phyloP scores from a whole-genome alignment of 2,329 filamentous ascomycete species.

The Clonostachys chloroleuca region DNA sequence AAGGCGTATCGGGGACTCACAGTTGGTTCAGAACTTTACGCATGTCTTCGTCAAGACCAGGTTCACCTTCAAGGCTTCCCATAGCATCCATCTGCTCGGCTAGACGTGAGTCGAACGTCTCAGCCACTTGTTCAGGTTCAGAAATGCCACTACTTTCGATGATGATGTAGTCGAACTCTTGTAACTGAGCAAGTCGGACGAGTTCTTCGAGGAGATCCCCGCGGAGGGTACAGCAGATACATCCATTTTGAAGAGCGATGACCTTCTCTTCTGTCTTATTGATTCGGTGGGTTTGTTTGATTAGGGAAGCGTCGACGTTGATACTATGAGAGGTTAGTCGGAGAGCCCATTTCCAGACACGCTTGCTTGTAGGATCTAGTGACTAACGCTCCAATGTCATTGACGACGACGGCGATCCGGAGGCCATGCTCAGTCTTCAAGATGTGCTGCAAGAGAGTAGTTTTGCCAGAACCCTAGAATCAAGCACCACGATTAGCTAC shows the following conservation, averaged over 20 bases:
- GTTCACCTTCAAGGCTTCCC: slow-evolving; percentile 11
- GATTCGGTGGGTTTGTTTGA: slow-evolving; percentile 50
- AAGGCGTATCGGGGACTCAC: slow-evolving; percentile 11
- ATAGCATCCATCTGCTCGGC: slow-evolving; percentile 38
- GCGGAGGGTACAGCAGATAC: slow-evolving; percentile 72
- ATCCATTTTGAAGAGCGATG: slow-evolving; percentile 67
- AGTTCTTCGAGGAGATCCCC: slow-evolving; percentile 69
- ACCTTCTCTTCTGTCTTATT: slow-evolving; percentile 59
- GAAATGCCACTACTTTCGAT: slow-evolving; percentile 71
- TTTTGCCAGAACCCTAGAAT: slow-evolving; percentile 62
- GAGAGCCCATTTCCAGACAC: background rate
- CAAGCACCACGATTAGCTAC: background rate
- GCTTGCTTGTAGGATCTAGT: rapidly evolving
- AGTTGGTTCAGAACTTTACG: slow-evolving; percentile 26
- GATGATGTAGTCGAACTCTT: slow-evolving; percentile 65
- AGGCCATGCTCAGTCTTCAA: slow-evolving; percentile 63
- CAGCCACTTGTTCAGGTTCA: slow-evolving; percentile 69
- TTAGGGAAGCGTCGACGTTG: slow-evolving; percentile 61
- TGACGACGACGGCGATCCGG: slow-evolving; percentile 68
- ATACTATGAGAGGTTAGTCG: slow-evolving; percentile 27
- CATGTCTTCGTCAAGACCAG: slow-evolving; percentile 24
- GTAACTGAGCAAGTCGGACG: slow-evolving; percentile 55
- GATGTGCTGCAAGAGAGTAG: slow-evolving; percentile 65
- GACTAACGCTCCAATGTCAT: slow-evolving; percentile 62
- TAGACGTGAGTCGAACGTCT: slow-evolving; percentile 61